Percentiles rank a stretch among this genome's conserved stretches.
Evolutionary conservation across 768 basidiomycete genomes (phyloP).

Genomic region (Lentinus brumalis): DNA sequence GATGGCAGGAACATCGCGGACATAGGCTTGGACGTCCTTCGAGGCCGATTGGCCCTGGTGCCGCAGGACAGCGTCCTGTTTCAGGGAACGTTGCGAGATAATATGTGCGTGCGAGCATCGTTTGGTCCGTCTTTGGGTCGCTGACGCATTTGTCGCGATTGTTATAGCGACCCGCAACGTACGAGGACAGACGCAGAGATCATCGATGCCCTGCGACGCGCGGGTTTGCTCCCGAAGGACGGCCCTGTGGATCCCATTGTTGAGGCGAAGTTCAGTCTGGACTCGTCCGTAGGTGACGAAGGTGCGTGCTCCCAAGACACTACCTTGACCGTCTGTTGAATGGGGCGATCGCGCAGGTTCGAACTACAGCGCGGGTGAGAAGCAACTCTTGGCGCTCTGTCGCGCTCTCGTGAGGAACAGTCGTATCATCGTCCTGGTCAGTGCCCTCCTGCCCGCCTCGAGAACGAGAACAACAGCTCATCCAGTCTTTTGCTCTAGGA

Average conservation of each 20-base stretch:
- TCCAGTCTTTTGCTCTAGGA: constrained; percentile 40
- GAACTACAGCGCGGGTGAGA: constrained; percentile 71
- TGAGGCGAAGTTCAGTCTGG: constrained; percentile 70
- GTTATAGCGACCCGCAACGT: constrained; percentile 49
- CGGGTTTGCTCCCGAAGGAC: constrained; percentile 57
- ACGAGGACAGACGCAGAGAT: constrained; percentile 51
- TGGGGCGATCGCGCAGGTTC: constrained; percentile 36
- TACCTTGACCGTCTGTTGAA: not conserved
- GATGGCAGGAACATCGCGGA: constrained; percentile 55
- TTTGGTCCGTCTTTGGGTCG: constrained; percentile 43
- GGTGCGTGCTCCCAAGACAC: constrained; percentile 36
- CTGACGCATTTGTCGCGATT: constrained; percentile 50
- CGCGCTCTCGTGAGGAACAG: constrained; percentile 74
- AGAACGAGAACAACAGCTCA: not conserved
- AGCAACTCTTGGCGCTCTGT: constrained; percentile 85
- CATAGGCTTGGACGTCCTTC: constrained; percentile 57
- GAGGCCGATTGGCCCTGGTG: constrained; percentile 61
- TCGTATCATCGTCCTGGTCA: constrained; percentile 70
- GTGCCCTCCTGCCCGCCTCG: constrained; percentile 10
- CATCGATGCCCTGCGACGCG: constrained; percentile 60
- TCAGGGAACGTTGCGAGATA: constrained; percentile 75
- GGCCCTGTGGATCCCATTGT: constrained; percentile 46
- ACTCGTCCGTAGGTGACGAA: constrained; percentile 62
- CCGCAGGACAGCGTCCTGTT: constrained; percentile 78
- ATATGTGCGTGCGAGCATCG: constrained; percentile 46